Evolutionary conservation across 768 basidiomycete species (phyloP).

Genomic region (Chalciporus chontae): DNA sequence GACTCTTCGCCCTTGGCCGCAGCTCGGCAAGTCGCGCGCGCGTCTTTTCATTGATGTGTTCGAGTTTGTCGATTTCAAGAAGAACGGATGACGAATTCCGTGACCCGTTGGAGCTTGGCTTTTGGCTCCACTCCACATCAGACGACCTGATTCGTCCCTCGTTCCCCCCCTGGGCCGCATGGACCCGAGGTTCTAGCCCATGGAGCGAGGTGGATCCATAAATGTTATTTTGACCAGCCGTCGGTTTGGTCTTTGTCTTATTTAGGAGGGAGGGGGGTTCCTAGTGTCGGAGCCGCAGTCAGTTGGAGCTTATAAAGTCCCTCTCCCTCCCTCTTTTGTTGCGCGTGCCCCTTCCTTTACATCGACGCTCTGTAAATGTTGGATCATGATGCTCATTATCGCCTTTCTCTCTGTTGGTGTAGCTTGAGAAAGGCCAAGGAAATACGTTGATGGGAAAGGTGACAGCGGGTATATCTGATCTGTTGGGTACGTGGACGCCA

Average conservation of each 20-base stretch:
- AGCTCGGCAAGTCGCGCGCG: background rate
- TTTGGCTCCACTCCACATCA: constrained; percentile 15
- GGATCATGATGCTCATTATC: background rate
- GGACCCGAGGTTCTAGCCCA: constrained; percentile 15
- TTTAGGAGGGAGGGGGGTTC: too few relatives aligned
- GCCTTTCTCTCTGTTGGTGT: background rate
- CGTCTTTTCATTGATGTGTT: background rate
- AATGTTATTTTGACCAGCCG: background rate
- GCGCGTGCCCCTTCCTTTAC: constrained; percentile 1
- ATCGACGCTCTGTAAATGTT: background rate
- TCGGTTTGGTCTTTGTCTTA: constrained; percentile 1
- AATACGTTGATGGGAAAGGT: constrained; percentile 60
- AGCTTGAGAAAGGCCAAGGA: constrained; percentile 72
- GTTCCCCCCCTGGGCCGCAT: background rate
- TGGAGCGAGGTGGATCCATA: constrained; percentile 17
- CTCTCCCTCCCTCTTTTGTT: background rate
- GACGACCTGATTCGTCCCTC: background rate
- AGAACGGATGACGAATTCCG: background rate
- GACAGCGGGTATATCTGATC: constrained; percentile 68
- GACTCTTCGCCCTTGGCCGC: background rate
- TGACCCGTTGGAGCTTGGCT: constrained; percentile 15
- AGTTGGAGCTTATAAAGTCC: background rate
- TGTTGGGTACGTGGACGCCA: constrained; percentile 57
- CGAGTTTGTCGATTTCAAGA: background rate
- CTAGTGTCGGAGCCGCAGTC: constrained; percentile 6